Conservation (phyloP, 306 rosid genomes). For the Boehmeria nivea region DNA sequence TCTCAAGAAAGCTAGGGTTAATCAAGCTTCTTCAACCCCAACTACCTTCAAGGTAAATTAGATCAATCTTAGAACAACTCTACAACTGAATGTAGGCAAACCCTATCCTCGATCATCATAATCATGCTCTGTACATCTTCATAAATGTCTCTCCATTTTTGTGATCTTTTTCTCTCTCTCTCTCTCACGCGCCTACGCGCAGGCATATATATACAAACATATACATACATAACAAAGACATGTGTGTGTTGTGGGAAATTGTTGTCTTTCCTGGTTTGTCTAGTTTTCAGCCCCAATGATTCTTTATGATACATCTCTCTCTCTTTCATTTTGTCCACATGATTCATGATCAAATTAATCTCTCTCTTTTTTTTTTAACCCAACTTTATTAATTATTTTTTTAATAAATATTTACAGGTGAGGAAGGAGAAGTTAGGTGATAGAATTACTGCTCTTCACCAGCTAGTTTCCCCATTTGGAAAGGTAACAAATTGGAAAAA, state of each 20-base stretch:
- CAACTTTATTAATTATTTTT: neutral
- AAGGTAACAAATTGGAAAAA: conserved; percentile 47
- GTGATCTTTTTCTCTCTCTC: neutral
- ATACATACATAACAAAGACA: conserved; percentile 24
- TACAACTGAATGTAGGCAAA: neutral
- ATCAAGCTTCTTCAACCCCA: conserved; percentile 68
- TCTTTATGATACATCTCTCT: conserved; percentile 33
- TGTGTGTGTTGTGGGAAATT: conserved; percentile 29
- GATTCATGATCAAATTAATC: conserved; percentile 1
- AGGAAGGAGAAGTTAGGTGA: conserved; percentile 99
- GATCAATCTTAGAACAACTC: neutral
- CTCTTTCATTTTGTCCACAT: conserved; percentile 18
- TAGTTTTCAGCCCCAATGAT: conserved; percentile 42
- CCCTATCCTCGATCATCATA: neutral
- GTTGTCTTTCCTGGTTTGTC: conserved; percentile 86
- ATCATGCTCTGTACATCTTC: neutral
- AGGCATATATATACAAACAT: conserved; percentile 18
- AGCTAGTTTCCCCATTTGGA: conserved; percentile 98
- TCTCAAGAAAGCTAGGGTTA: conserved; percentile 79
- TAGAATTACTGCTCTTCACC: conserved; percentile 96
- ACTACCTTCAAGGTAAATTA: conserved; percentile 78
- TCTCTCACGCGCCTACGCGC: conserved; percentile 20
- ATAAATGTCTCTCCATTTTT: neutral
- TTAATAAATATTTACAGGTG: conserved; percentile 40
- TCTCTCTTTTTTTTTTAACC: neutral